Evolutionary conservation across 2,329 filamentous ascomycete genomes (phyloP), one percentile per base, ranked within the genome.

Genomic region (Boeremia lycopersici): DNA sequence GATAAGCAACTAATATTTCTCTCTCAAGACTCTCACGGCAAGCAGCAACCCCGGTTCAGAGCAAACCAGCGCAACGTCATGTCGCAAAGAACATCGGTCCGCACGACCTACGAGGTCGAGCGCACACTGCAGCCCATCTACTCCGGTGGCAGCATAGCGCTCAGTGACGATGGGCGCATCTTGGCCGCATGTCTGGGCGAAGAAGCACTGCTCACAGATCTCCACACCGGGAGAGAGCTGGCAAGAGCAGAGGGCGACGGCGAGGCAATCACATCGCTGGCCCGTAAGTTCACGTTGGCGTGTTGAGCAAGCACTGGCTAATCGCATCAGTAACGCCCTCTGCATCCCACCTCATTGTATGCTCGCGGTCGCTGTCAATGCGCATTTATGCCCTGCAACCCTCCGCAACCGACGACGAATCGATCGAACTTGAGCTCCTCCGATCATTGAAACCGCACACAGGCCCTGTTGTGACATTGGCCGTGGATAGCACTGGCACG

Each of bases 321-420:
- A 69, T 42, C 59, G 59, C 29, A 36, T 43, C 64, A 91, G 89
- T 99, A 64, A 96, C 93, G 0, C 92, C 93, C 0, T 91, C 90
- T 57, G 91, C 87, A 8, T 92, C 91, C 25, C 91, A 97, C 75
- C 84, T 98, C 50, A 87, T 96, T 61, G 80, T 96, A 64, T 98
- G 93, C 79, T 99, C 95, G 15, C 88, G 93, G 63, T 98, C 93
- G n/a, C 82, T 97, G 49, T 93, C 92, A 6, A 96, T 98, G 92
- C 89, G 90, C 70, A 92, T 98, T 62, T 98, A 91, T 77, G 78
- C 88, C 15, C 81, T 99, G 25, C 82, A 83, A 46, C 79, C 81
- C 25, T 84, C 85, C 17, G 79, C 79, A 48, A 74, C 80, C 26
- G 80, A 84, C 17, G 81, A 84, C 33, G 80, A 82, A 93, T 57